These are phyloP conservation scores for Vanilla planifolia DNA, from an alignment of 106 monocot species.

Conservation along the genomic window DNA sequence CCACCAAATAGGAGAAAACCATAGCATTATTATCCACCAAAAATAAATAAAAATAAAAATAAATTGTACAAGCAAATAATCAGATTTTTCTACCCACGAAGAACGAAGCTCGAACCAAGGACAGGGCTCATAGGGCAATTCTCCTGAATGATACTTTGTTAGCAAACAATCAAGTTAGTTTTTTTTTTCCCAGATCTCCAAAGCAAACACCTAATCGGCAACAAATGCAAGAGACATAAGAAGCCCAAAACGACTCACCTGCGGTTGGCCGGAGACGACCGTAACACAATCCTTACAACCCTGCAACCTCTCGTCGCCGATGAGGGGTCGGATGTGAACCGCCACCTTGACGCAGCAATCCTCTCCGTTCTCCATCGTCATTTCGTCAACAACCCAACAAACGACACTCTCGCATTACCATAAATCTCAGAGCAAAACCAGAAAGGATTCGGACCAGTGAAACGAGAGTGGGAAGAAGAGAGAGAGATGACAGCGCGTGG, in stretches of 20 bases:
- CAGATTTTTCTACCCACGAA: no score
- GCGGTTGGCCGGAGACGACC: conserved; percentile 68
- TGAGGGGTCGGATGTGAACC: conserved; percentile 85
- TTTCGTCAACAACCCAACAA: background rate
- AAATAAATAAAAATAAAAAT: no score
- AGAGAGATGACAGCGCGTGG: background rate
- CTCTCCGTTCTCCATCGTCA: conserved; percentile 75
- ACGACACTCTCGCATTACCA: conserved; percentile 11
- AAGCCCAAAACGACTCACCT: conserved; percentile 32
- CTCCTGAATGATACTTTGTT: no score
- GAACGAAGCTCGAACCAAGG: no score
- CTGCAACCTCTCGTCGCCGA: conserved; percentile 80
- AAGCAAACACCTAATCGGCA: background rate
- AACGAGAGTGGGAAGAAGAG: background rate
- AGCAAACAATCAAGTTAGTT: background rate
- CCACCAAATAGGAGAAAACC: no score
- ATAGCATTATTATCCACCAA: no score
- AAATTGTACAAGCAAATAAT: no score
- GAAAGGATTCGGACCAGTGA: background rate
- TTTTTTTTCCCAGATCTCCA: conserved; percentile 5
- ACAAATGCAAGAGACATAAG: conserved; percentile 3
- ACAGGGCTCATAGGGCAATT: no score
- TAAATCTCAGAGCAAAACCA: conserved; percentile 5
- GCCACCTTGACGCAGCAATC: conserved; percentile 98
- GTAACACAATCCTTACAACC: conserved; percentile 91